Base-by-base conservation (phyloP, 1,139 yeast species). In the Diutina ranongensis region DNA sequence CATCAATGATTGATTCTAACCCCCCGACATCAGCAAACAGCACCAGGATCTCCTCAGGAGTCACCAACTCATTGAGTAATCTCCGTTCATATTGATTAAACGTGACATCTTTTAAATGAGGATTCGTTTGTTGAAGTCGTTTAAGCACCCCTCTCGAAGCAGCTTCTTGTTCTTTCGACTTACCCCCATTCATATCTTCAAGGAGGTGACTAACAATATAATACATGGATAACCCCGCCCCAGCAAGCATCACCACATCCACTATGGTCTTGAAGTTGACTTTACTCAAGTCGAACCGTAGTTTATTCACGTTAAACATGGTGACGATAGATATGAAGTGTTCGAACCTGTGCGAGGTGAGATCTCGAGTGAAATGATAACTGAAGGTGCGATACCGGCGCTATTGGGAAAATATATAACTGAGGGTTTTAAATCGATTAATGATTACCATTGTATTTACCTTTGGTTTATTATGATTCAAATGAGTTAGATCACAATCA, bases 11-110 rank as follows among this genome's bases (percentile, higher is more conserved):
- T 16, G 69, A 71, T 49, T 85, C 92, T 44, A 92, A 68, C 0
- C 98, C 98, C 25, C 97, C 98, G 47, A 92, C 77, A 59, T 89
- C 96, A 42, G 64, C 70, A 59, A 89, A 89, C 15, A 78, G 71
- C 3, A 83, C 82, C 20, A 74, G 71, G 44, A 92, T 83, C 51
- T 89, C 97, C 2, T 78, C 80, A 0, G 97, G 95, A 2, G 87
- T 76, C 7, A 89, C 81, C 44, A 89, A 84, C n/a, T 83, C 78
- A 22, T 81, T 78, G 49, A 92, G 65, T 8, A 92, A 75, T 19
- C 78, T 70, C 52, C 78, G 78, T 58, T 92, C 98, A 59, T 89
- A 88, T 50, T 83, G 85, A 53, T 77, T 81, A 45, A 88, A 67
- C 13, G 72, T 74, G 5, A 80, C 58, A 44, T 58, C 56, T 46